These are phyloP conservation scores for Aspergillus viridinutans DNA, from an alignment of 2,329 filamentous ascomycete species.

Conservation along the genomic window DNA sequence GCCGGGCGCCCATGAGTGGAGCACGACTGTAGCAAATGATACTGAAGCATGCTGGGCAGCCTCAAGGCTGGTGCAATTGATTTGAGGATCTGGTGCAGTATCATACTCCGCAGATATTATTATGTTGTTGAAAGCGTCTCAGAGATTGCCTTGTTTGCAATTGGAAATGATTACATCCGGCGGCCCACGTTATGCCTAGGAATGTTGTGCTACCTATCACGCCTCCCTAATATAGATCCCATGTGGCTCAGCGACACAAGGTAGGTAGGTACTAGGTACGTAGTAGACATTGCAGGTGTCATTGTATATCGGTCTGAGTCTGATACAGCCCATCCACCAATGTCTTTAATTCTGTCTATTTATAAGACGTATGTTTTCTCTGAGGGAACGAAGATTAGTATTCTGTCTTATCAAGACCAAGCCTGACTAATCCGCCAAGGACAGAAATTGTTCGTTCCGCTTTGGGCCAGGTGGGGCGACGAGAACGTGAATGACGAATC, in stretches of 20 bases:
- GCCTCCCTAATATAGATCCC: background rate
- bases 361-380: background rate
- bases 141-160: background rate
- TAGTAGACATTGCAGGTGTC: background rate
- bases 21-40: background rate
- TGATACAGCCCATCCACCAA: background rate
- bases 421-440: slow-evolving; percentile 10
- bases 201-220: background rate
- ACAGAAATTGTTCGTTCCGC: slow-evolving; percentile 11
- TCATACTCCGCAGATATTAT: background rate
- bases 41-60: slow-evolving; percentile 11
- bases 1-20: background rate
- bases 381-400: too few species aligned
- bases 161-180: background rate
- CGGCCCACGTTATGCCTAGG: background rate
- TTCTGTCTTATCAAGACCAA: background rate
- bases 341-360: background rate
- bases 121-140: background rate
- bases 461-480: slow-evolving; percentile 1
- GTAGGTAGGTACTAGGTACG: too few species aligned
- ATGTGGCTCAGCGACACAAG: background rate
- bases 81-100: too few species aligned
- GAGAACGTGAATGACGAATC: slow-evolving; percentile 4
- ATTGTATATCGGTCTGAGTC: background rate
- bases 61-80: slow-evolving; percentile 16